Percentiles rank a stretch among this genome's conserved stretches.
These are phyloP conservation scores for Saturnispora bothae DNA, from an alignment of 805 yeast genomes.

Conservation along the genomic window DNA sequence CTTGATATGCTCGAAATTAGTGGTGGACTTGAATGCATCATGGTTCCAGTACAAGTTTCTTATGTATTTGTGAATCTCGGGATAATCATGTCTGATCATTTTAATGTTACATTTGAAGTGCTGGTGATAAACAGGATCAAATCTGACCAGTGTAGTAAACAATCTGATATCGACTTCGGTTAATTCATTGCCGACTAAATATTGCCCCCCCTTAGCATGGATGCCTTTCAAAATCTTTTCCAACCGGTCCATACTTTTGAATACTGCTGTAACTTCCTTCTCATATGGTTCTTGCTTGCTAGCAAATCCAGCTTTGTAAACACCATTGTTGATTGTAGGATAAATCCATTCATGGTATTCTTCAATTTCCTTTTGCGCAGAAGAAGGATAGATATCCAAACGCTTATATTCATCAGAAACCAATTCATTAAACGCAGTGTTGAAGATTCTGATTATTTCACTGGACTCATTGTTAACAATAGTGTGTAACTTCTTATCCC, in stretches of 20 bases:
- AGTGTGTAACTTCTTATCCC: conserved; percentile 76
- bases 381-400: conserved; percentile 54
- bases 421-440: conserved; percentile 59
- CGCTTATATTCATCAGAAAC: conserved; percentile 37
- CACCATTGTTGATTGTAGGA: conserved; percentile 82
- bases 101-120: conserved; percentile 89
- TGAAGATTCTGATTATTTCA: conserved; percentile 78
- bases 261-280: conserved; percentile 49
- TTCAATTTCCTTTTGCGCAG: conserved; percentile 50
- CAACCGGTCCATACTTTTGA: conserved; percentile 57
- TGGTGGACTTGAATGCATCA: conserved; percentile 60
- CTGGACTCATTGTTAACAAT: conserved; percentile 89
- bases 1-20: conserved; percentile 85
- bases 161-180: conserved; percentile 90
- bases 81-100: conserved; percentile 71
- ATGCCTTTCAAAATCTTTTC: conserved; percentile 47
- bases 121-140: conserved; percentile 88
- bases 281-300: conserved; percentile 76
- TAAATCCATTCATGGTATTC: conserved; percentile 75
- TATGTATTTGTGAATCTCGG: conserved; percentile 70
- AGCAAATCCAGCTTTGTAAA: conserved; percentile 87
- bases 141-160: conserved; percentile 78
- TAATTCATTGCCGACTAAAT: conserved; percentile 49
- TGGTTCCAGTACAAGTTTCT: conserved; percentile 72
- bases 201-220: conserved; percentile 28